Evolutionary conservation across 345 rosid genomes (phyloP).

Genomic region (Euphorbia tirucalli): DNA sequence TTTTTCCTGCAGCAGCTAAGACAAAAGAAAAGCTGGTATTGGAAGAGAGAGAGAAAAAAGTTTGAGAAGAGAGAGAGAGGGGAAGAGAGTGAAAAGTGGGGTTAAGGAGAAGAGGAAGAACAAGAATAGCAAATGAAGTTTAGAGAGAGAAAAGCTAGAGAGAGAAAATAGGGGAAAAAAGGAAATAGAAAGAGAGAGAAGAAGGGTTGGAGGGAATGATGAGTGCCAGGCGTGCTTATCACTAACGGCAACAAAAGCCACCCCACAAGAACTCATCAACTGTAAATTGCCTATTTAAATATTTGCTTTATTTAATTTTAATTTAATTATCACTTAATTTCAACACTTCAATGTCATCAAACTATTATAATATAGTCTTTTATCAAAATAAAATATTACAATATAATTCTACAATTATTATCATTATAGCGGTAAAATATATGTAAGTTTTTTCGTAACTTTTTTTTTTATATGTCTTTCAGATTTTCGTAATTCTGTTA

Average conservation of each 20-base stretch:
- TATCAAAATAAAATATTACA: too few relatives aligned
- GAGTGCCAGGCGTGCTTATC: conserved; percentile 97
- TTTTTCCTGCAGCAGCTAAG: conserved; percentile 26
- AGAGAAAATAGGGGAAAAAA: not conserved
- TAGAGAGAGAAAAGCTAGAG: conserved; percentile 15
- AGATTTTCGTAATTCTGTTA: too few relatives aligned
- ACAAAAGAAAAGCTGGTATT: conserved; percentile 18
- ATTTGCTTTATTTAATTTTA: not conserved
- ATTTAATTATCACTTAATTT: not conserved
- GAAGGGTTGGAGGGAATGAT: conserved; percentile 69
- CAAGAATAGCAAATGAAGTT: not conserved
- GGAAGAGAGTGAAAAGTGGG: conserved; percentile 27
- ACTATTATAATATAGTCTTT: too few relatives aligned
- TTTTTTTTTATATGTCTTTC: too few relatives aligned
- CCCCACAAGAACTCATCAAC: conserved; percentile 34
- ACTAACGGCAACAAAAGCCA: conserved; percentile 68
- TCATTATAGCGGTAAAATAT: too few relatives aligned
- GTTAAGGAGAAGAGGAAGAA: conserved; percentile 3
- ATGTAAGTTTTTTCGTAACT: too few relatives aligned
- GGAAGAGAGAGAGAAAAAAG: conserved; percentile 18
- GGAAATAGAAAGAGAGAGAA: conserved; percentile 30
- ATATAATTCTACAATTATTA: too few relatives aligned
- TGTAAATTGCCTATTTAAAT: conserved; percentile 13
- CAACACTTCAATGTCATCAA: not conserved
- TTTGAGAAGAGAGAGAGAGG: conserved; percentile 31